Base-by-base conservation (phyloP, 2,329 filamentous ascomycete species). In the Penicillium hordei region DNA sequence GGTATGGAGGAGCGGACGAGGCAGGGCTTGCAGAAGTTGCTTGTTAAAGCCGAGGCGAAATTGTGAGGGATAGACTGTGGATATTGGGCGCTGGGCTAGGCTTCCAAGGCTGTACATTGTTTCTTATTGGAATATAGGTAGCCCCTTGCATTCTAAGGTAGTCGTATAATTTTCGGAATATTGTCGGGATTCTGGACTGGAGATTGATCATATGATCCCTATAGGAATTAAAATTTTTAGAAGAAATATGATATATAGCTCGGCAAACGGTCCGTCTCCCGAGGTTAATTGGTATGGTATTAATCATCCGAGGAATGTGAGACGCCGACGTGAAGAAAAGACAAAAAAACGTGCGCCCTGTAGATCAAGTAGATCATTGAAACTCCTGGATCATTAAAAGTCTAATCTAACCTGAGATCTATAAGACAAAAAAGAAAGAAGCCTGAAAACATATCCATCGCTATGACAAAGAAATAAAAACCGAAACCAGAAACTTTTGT, bases 21-120 rank as follows among this genome's bases (percentile, higher is more conserved):
- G 27, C 70, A 70, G 36, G 87, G 86, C 1, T 75, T 91, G 55
- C 79, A 84, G 71, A 83, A 78, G 61, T 76, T 90, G 66, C 64
- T 82, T 36, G 74, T 81, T 36, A 64, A 48, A 27, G 59, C 58
- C 36, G 59, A 52, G 50, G 55, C 68, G 31, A 74, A 71, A 60
- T 59, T 75, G 59, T 75, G 59, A 67, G 13, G 27, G 21, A 29
- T 17, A 39, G 17, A 34, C 46, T 45, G 27, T 53, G 9, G 29
- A 42, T 43, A 12, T 52, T 44, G 23, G 27, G 36, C 23, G 40
- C 17, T 43, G 25, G 34, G 42, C 44, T 23, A 9, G 25, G 8
- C 13, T 38, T 33, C 31, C 12, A 33, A 33, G 31, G 31, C 15
- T 57, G 54, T 60, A 51, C 38, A 58, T 58, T 46, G 17, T 55